phyloP scores from a whole-genome alignment of 1,284 basidiomycete species.

The Sporisorium reilianum region DNA sequence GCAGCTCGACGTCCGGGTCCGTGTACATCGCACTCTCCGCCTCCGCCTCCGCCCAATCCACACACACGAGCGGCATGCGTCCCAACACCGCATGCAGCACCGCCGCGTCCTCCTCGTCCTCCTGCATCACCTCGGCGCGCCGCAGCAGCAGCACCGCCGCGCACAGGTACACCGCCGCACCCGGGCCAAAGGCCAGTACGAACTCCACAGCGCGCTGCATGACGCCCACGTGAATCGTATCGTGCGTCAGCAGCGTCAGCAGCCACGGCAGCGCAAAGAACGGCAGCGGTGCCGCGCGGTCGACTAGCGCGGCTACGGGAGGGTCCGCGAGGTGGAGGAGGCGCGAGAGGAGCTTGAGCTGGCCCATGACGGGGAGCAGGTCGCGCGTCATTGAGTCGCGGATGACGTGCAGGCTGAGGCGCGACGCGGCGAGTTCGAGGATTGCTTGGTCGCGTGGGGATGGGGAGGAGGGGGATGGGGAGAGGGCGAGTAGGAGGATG shows the following conservation, averaged over 20 bases:
- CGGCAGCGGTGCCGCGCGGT: conserved; percentile 78
- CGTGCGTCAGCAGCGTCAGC: conserved; percentile 89
- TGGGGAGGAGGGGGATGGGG: conserved; percentile 4
- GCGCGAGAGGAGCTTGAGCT: conserved; percentile 79
- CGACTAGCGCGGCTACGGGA: conserved; percentile 77
- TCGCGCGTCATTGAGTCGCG: conserved; percentile 88
- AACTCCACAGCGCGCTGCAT: conserved; percentile 91
- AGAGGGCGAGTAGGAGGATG: conserved; percentile 81
- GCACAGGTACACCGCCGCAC: conserved; percentile 82
- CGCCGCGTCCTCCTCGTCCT: conserved; percentile 46
- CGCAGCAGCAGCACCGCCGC: conserved; percentile 73
- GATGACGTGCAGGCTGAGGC: conserved; percentile 82
- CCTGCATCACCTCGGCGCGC: conserved; percentile 20
- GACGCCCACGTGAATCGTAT: conserved; percentile 75
- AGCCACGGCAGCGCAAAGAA: conserved; percentile 91
- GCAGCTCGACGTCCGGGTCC: conserved; percentile 49
- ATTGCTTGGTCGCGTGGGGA: conserved; percentile 12
- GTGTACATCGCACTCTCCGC: conserved; percentile 21
- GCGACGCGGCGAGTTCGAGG: conserved; percentile 69
- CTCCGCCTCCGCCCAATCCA: too few relatives aligned
- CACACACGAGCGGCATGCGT: conserved; percentile 29
- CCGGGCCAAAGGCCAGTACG: conserved; percentile 83
- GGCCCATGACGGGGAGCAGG: conserved; percentile 85
- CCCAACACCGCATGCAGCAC: conserved; percentile 51
- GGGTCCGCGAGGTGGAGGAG: conserved; percentile 79